phyloP scores from a whole-genome alignment of 257 asterid genomes.

The Solanum arcanum region DNA sequence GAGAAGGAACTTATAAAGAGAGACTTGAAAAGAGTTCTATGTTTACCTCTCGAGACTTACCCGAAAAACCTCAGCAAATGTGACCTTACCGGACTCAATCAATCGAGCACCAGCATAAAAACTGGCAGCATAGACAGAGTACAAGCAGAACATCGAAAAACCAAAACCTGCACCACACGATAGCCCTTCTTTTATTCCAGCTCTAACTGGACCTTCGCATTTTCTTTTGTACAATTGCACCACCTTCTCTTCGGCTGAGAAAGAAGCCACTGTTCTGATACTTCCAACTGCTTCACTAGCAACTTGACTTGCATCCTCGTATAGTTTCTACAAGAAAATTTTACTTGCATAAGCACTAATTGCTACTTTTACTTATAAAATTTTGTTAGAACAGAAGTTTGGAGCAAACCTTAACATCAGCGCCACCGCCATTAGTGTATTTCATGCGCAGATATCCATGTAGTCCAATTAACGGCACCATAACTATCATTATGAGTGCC shows the following conservation, averaged over 20 bases:
- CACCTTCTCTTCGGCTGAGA: slow-evolving; percentile 80
- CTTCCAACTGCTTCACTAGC: slow-evolving; percentile 85
- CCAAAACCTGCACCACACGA: slow-evolving; percentile 74
- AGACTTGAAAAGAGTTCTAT: not conserved
- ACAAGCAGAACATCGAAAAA: slow-evolving; percentile 41
- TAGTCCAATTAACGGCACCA: slow-evolving; percentile 56
- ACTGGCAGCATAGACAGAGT: slow-evolving; percentile 67
- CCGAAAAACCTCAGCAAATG: slow-evolving; percentile 67
- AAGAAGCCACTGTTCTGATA: slow-evolving; percentile 82
- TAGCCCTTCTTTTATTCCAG: slow-evolving; percentile 62
- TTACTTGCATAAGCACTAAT: not conserved
- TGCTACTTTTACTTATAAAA: slow-evolving; percentile 9
- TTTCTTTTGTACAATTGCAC: slow-evolving; percentile 54
- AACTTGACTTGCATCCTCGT: slow-evolving; percentile 82
- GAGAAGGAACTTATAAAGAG: not conserved
- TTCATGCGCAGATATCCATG: slow-evolving; percentile 57
- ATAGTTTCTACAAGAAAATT: slow-evolving; percentile 38
- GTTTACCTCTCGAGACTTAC: slow-evolving; percentile 26
- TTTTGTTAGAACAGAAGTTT: slow-evolving; percentile 20
- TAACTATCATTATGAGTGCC: slow-evolving; percentile 54
- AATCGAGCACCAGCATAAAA: slow-evolving; percentile 90
- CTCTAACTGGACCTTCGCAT: slow-evolving; percentile 66
- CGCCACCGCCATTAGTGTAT: slow-evolving; percentile 64
- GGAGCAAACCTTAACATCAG: slow-evolving; percentile 62
- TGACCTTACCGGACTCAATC: slow-evolving; percentile 49